These are phyloP conservation scores for Zarea fungicola DNA, from an alignment of 2,329 filamentous ascomycete species.

Conservation along the genomic window DNA sequence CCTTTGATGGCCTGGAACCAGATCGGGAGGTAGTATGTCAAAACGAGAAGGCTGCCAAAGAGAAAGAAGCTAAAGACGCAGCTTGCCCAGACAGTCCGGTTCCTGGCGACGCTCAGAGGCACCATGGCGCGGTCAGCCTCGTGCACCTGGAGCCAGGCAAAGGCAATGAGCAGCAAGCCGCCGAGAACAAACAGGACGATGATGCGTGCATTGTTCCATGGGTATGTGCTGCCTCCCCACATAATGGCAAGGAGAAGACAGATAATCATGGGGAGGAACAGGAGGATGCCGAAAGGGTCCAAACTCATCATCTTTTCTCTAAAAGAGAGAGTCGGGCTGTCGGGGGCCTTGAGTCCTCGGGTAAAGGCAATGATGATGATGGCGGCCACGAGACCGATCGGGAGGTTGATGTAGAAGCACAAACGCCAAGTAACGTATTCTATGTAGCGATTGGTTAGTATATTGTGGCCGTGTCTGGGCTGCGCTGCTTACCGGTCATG, in stretches of 20 bases:
- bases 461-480: neutral
- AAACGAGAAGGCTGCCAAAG: conserved; percentile 24
- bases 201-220: conserved; percentile 26
- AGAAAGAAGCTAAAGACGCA: conserved; percentile 24
- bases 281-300: conserved; percentile 10
- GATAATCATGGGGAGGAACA: conserved; percentile 18
- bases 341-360: neutral
- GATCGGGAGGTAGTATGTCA: conserved; percentile 29
- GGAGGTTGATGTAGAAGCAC: conserved; percentile 23
- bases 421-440: neutral
- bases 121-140: conserved; percentile 30
- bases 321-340: conserved; percentile 1
- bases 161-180: conserved; percentile 33
- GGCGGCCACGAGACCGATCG: conserved; percentile 22
- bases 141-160: conserved; percentile 30
- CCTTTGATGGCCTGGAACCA: conserved; percentile 40
- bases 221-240: conserved; percentile 31
- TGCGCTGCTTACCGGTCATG: neutral
- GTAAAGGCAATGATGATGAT: conserved; percentile 16
- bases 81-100: conserved; percentile 69
- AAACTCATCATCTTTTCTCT: neutral
- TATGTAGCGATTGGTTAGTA: neutral
- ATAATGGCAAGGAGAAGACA: conserved; percentile 39
- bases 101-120: conserved; percentile 64
- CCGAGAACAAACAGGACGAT: conserved; percentile 38